Conservation (phyloP, 257 asterid genomes). For the Solanum clarkiae region DNA sequence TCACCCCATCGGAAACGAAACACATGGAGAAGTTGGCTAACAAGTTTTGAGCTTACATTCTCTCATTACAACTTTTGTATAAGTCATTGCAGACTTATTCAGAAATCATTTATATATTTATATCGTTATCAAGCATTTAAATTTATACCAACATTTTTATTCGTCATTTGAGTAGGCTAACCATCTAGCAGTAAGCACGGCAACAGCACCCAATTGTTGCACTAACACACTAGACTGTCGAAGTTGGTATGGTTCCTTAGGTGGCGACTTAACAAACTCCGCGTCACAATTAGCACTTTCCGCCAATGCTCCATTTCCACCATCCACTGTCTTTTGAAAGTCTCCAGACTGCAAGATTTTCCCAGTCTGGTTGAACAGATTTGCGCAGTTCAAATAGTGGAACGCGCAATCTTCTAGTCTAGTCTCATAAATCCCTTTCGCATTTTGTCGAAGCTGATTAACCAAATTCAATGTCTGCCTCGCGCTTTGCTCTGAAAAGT, state of each 20-base stretch:
- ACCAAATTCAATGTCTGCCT: not conserved
- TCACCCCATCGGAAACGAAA: too few species aligned
- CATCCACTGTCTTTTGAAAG: not conserved
- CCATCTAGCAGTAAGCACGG: not conserved
- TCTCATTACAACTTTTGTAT: too few species aligned
- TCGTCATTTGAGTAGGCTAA: not conserved
- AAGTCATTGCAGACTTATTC: too few species aligned
- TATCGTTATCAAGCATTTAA: not conserved
- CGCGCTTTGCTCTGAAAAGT: not conserved
- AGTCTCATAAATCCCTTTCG: not conserved
- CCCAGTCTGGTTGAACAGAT: not conserved
- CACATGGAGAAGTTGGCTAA: too few species aligned
- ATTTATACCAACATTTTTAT: not conserved
- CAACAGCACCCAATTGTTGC: not conserved
- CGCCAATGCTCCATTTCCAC: not conserved
- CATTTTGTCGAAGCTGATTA: not conserved
- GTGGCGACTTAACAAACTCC: not conserved
- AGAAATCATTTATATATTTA: too few species aligned
- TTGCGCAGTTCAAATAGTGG: not conserved
- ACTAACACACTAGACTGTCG: not conserved
- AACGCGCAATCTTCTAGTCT: not conserved
- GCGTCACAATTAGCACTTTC: not conserved
- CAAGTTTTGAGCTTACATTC: too few species aligned
- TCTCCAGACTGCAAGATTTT: not conserved
- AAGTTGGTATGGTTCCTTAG: not conserved